Conservation (phyloP, 441 rosid genomes). For the Populus hybrid region DNA sequence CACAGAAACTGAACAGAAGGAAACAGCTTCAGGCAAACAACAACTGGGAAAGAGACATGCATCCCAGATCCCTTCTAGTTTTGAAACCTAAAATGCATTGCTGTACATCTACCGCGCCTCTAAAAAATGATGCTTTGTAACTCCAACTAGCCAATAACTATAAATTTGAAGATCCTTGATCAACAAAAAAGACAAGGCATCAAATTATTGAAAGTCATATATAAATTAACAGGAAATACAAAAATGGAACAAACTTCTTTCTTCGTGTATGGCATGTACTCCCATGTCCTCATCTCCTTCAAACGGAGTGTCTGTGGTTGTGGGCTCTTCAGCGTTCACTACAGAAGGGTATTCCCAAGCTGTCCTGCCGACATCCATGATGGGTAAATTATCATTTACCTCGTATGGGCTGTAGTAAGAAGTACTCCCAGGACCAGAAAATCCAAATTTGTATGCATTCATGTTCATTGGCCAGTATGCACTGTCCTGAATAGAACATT, state of each 20-base stretch:
- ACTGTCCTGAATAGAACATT: slow-evolving; percentile 47
- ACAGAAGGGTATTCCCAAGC: slow-evolving; percentile 58
- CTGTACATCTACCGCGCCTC: background rate
- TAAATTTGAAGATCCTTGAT: background rate
- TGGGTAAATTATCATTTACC: slow-evolving; percentile 56
- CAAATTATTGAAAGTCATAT: background rate
- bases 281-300: slow-evolving; percentile 35
- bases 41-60: background rate
- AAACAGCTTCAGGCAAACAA: background rate
- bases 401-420: slow-evolving; percentile 54
- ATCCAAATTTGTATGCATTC: slow-evolving; percentile 78
- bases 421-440: slow-evolving; percentile 58
- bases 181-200: background rate
- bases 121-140: background rate
- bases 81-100: background rate
- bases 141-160: background rate
- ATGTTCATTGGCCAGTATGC: slow-evolving; percentile 62
- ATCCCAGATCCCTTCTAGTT: background rate
- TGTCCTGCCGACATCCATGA: slow-evolving; percentile 54
- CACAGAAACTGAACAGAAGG: background rate
- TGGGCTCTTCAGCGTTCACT: slow-evolving; percentile 38
- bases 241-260: slow-evolving; percentile 33
- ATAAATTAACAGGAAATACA: background rate
- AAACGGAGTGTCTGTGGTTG: slow-evolving; percentile 35
- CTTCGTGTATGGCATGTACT: slow-evolving; percentile 51